phyloP scores from a whole-genome alignment of 305 asterid genomes.

The Fraxinus xanthoxyloides region DNA sequence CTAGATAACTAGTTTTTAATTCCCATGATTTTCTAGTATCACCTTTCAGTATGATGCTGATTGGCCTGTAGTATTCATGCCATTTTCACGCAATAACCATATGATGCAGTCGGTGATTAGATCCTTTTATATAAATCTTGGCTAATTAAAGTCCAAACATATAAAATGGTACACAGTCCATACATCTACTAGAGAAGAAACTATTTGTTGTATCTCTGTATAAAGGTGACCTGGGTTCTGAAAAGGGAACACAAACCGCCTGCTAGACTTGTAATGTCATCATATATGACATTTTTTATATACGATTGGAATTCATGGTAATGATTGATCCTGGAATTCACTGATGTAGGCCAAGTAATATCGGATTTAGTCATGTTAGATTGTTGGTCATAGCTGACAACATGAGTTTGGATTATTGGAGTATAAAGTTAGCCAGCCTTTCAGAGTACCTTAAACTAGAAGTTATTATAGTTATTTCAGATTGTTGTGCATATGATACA shows the following conservation, averaged over 20 bases:
- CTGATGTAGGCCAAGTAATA: background rate
- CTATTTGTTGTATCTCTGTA: background rate
- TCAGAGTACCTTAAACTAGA: background rate
- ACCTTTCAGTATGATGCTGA: background rate
- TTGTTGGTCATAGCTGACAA: background rate
- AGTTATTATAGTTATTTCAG: background rate
- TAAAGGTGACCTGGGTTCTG: background rate
- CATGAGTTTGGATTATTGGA: background rate
- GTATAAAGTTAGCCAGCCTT: background rate
- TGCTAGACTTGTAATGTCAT: background rate
- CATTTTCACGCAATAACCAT: background rate
- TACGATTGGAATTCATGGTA: background rate
- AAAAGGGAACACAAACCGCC: background rate
- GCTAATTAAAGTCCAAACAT: background rate
- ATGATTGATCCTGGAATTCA: background rate
- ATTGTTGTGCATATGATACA: background rate
- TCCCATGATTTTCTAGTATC: background rate
- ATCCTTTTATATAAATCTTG: background rate
- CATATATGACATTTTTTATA: background rate
- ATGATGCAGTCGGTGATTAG: background rate
- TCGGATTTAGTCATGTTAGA: background rate
- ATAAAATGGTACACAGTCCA: background rate
- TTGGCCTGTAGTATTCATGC: background rate
- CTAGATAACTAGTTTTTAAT: background rate
- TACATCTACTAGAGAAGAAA: background rate